Conservation (phyloP, 2,329 filamentous ascomycete genomes). For the Tolypocladium ovalisporum region DNA sequence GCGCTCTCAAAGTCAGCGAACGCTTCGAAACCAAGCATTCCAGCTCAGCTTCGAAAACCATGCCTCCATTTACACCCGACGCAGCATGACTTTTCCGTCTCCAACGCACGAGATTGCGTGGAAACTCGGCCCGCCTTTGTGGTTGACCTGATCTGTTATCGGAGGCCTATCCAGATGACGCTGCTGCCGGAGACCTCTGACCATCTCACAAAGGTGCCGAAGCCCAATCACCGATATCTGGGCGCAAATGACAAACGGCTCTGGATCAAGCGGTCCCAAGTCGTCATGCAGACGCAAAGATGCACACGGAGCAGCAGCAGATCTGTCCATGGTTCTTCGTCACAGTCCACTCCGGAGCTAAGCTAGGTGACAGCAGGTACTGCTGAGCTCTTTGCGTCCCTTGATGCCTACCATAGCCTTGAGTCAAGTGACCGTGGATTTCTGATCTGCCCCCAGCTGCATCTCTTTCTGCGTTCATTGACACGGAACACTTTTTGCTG, state of each 20-base stretch:
- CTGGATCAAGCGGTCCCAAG: slow-evolving; percentile 2
- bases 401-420: not conserved
- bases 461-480: not conserved
- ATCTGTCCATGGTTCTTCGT: not conserved
- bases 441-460: not conserved
- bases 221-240: slow-evolving; percentile 2
- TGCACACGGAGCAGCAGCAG: not conserved
- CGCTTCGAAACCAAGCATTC: not conserved
- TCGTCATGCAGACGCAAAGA: not conserved
- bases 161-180: not conserved
- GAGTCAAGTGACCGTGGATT: not conserved
- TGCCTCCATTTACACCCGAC: not conserved
- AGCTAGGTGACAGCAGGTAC: not conserved
- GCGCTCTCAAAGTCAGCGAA: not conserved
- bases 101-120: slow-evolving; percentile 4
- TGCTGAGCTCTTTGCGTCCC: not conserved
- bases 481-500: slow-evolving; percentile 4
- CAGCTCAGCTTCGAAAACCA: not conserved
- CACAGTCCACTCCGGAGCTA: not conserved
- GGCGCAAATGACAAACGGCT: slow-evolving; percentile 2
- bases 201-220: slow-evolving; percentile 6
- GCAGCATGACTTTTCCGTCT: slow-evolving; percentile 5
- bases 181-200: slow-evolving; percentile 2
- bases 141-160: not conserved
- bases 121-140: not conserved